These are phyloP conservation scores for Boletus eberwhitei DNA, from an alignment of 768 basidiomycete genomes.

Conservation along the genomic window DNA sequence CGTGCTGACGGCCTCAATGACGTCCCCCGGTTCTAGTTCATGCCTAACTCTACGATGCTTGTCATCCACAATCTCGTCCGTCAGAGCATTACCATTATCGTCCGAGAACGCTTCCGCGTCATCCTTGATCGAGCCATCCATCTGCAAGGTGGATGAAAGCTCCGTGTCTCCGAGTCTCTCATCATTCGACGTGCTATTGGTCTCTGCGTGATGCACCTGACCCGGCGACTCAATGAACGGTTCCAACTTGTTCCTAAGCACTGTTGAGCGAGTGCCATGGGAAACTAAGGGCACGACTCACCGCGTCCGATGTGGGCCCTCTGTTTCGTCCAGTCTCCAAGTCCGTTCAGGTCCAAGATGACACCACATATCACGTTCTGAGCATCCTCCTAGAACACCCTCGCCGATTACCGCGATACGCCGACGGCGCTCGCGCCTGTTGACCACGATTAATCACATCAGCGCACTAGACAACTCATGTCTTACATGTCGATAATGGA, in stretches of 20 bases:
- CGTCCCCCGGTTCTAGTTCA: slow-evolving; percentile 83
- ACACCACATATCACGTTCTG: slow-evolving; percentile 85
- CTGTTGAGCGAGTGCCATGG: background rate
- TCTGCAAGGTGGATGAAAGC: slow-evolving; percentile 40
- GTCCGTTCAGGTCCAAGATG: slow-evolving; percentile 42
- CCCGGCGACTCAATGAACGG: slow-evolving; percentile 45
- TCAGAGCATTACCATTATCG: slow-evolving; percentile 42
- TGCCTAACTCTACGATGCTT: slow-evolving; percentile 85
- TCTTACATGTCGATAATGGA: slow-evolving; percentile 65
- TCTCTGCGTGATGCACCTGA: slow-evolving; percentile 30
- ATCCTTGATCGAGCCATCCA: slow-evolving; percentile 15
- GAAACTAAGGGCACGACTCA: slow-evolving; percentile 28
- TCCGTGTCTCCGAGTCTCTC: slow-evolving; percentile 39
- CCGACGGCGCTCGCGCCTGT: slow-evolving; percentile 73
- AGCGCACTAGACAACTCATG: background rate
- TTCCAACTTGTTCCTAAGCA: slow-evolving; percentile 71
- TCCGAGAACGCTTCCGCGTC: slow-evolving; percentile 11
- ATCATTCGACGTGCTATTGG: slow-evolving; percentile 35
- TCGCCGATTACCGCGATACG: slow-evolving; percentile 60
- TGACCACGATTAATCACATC: background rate
- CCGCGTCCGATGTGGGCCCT: slow-evolving; percentile 87
- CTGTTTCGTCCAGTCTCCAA: slow-evolving; percentile 90
- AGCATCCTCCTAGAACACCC: slow-evolving; percentile 58
- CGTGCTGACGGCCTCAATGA: slow-evolving; percentile 83
- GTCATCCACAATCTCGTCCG: slow-evolving; percentile 82